Base-by-base conservation (phyloP, 176 grass and related monocot genomes). In the Oryza rufipogon region DNA sequence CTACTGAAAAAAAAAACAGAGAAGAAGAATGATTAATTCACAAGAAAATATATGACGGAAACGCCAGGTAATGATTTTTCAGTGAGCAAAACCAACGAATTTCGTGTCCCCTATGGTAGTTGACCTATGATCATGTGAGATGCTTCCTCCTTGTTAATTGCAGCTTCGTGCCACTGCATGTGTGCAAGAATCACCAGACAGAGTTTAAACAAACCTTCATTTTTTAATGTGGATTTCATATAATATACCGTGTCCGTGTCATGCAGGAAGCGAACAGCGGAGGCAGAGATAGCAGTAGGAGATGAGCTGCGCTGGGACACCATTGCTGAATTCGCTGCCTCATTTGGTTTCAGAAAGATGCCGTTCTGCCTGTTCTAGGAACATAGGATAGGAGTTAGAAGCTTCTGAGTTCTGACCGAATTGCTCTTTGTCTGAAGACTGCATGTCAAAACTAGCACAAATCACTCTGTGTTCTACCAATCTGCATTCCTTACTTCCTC, bases 131-230 rank as follows among this genome's bases (percentile, higher is more conserved):
- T 38, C 80, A 86, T 90, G 75, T 69, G 80, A 87, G 84, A 87
- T 83, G 84, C 75, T 86, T 20, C 7, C 70, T 19, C 7, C 70
- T 88, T 85, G 49, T 80, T 70, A 80, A 85, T 80, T 61, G 39
- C 46, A 11, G 52, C 32, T 15, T 71, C 48, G 74, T 83, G 80
- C 75, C 74, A 73, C 36, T 28, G 23, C 84, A 75, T 84, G 84
- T 90, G 84, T 74, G 77, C 45, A 70, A 70, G 49, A 83, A 90
- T 81, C 80, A 80, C 80, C 75, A 7, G 84, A 83, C 84, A 90
- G 47, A 56, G 33, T 67, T 61, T 79, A 70, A 68, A 83, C 88
- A 90, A 47, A 26, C n/a, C 6, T 63, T 64, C 51, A 30, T 15
- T 84, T 15, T 74, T 69, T 64, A 78, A 68, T 86, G 38, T 2